Evolutionary conservation across 2,329 filamentous ascomycete species (phyloP), one percentile per base, ranked within the genome.

Genomic region (Metarhizium robertsii): DNA sequence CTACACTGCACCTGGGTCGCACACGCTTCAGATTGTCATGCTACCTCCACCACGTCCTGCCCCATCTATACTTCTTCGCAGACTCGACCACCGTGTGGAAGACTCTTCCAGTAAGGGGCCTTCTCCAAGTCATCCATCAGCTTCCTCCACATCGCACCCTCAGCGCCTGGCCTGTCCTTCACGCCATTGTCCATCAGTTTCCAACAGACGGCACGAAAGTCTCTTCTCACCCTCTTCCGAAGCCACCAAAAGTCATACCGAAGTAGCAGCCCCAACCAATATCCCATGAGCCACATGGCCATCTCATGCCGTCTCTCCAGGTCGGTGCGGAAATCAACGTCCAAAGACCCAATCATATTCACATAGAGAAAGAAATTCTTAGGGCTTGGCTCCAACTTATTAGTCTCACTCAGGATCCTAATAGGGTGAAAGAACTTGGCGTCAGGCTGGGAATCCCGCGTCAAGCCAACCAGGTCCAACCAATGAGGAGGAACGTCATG

Each of bases 161-260:
- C 61, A 4, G 36, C 40, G 1, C 59, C 61, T 18, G 53, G 45
- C 46, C 59, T 32, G n/a, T 55, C 50, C 11, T n/a, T 43, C 2
- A 63, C 57, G 4, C 55, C 57, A 29, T 48, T 25, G 16, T 49
- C 53, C 16, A 56, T 52, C 14, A 65, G 42, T 54, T 60, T 62
- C 6, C 62, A 30, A 4, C 57, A 51, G 2, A 65, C 58, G 4
- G 57, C 63, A 4, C 29, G 48, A 42, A 59, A 57, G 42, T 64
- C 62, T 42, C 58, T 55, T 36, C 53, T 43, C 6, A 60, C 56
- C 36, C 62, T 52, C 47, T 46, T 43, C 11, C 54, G 45, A n/a
- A 59, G 56, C 62, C 64, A 65, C 64, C 65, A 65, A 6, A 60
- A 40, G 13, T 61, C 55, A 18, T 62, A 59, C 4, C 63, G 59